Evolutionary conservation across 208 protist genomes (phyloP).

Genomic region (Lotmaria passim): DNA sequence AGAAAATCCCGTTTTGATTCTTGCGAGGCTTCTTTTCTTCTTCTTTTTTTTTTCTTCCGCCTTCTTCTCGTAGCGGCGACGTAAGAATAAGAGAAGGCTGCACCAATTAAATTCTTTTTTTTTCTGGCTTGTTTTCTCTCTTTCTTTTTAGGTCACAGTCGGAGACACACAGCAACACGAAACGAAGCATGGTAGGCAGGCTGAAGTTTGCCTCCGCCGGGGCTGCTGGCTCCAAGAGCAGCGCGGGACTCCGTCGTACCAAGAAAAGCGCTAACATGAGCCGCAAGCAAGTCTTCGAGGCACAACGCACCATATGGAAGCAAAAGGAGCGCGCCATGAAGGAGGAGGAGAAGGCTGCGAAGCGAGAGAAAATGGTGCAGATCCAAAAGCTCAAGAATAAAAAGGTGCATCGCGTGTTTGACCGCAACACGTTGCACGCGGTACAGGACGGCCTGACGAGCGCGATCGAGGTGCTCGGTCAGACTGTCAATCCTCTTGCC

Average conservation of each 20-base stretch:
- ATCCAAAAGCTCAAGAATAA: constrained; percentile 75
- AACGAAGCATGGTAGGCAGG: constrained; percentile 8
- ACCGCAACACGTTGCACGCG: constrained; percentile 53
- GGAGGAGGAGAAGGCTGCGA: constrained; percentile 46
- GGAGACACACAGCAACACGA: too few relatives aligned
- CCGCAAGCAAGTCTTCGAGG: constrained; percentile 75
- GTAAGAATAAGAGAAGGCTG: too few relatives aligned
- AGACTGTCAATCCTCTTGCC: constrained; percentile 72
- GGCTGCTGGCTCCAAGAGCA: constrained; percentile 1
- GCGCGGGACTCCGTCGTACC: constrained; percentile 29
- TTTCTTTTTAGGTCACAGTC: too few relatives aligned
- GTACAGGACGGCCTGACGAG: constrained; percentile 80
- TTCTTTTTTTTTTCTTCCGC: too few relatives aligned
- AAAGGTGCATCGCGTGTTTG: constrained; percentile 77
- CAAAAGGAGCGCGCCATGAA: constrained; percentile 61
- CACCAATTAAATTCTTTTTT: too few relatives aligned
- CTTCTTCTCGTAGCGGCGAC: too few relatives aligned
- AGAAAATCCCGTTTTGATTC: too few relatives aligned
- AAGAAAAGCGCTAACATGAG: constrained; percentile 72
- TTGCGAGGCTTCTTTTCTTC: too few relatives aligned
- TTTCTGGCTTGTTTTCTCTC: neutral
- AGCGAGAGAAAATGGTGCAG: constrained; percentile 48
- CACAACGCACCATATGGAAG: constrained; percentile 54
- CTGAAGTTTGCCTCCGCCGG: constrained; percentile 16
- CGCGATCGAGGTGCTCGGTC: constrained; percentile 66